phyloP scores from a whole-genome alignment of 768 basidiomycete genomes.

The Kwoniella mangroviensis region DNA sequence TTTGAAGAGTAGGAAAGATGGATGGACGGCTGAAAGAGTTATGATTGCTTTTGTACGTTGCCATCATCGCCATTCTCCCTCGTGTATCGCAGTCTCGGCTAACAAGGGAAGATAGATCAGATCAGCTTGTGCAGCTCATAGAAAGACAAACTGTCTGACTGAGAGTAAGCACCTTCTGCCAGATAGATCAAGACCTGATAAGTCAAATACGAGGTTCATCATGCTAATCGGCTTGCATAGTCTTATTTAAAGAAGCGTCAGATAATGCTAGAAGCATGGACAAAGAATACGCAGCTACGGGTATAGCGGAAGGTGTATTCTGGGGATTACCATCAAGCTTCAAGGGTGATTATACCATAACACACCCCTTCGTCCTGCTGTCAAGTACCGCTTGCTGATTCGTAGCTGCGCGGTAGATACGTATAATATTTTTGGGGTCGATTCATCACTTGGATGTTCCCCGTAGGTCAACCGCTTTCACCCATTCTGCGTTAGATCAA shows the following conservation, averaged over 20 bases:
- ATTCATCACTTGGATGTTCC: slow-evolving; percentile 74
- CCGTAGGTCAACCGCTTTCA: slow-evolving; percentile 56
- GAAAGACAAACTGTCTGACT: slow-evolving; percentile 74
- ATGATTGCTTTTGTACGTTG: slow-evolving; percentile 58
- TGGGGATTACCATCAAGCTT: slow-evolving; percentile 82
- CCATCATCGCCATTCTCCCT: no score
- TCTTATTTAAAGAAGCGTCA: slow-evolving; percentile 72
- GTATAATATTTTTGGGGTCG: slow-evolving; percentile 70
- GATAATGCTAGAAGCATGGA: slow-evolving; percentile 70
- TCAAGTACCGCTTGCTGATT: slow-evolving; percentile 1
- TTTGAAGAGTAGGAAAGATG: slow-evolving; percentile 32
- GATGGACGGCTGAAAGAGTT: slow-evolving; percentile 59
- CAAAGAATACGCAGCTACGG: slow-evolving; percentile 66
- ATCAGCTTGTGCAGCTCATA: slow-evolving; percentile 66
- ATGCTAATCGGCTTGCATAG: slow-evolving; percentile 57
- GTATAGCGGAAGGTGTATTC: slow-evolving; percentile 68
- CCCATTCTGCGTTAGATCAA: neutral
- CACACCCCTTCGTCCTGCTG: slow-evolving; percentile 2
- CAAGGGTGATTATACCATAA: slow-evolving; percentile 66
- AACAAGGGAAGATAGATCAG: slow-evolving; percentile 52
- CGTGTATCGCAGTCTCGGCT: neutral
- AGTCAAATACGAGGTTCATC: no score
- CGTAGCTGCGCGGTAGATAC: slow-evolving; percentile 16
- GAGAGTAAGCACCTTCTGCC: slow-evolving; percentile 64
- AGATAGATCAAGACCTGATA: no score